Conservation (phyloP, 805 yeast species). For the Myxozyma neotropica region DNA sequence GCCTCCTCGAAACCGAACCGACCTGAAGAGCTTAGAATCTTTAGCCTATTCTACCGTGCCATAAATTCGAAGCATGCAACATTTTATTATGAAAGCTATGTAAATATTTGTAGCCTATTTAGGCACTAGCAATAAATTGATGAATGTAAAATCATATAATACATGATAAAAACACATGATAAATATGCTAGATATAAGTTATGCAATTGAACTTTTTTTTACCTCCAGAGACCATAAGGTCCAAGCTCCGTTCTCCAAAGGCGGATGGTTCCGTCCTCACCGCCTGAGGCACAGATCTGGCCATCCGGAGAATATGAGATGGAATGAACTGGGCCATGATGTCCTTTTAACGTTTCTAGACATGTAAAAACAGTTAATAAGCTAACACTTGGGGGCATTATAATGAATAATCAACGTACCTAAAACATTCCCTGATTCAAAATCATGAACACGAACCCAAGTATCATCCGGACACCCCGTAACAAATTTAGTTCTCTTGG, state of each 20-base stretch:
- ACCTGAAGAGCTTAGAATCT: no score
- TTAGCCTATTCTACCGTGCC: not conserved
- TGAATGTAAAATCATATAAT: no score
- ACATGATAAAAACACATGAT: not conserved
- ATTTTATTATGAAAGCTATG: not conserved
- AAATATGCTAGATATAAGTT: not conserved
- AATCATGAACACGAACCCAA: constrained; percentile 41
- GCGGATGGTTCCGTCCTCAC: constrained; percentile 38
- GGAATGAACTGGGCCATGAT: constrained; percentile 38
- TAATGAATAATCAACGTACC: constrained; percentile 1
- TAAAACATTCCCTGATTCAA: constrained; percentile 14
- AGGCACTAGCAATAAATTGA: no score
- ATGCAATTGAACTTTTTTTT: no score
- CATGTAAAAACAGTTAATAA: not conserved
- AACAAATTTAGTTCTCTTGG: constrained; percentile 31
- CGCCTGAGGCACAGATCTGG: constrained; percentile 35
- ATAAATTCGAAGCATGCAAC: not conserved
- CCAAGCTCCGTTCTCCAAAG: constrained; percentile 36
- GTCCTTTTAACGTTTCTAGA: constrained; percentile 34
- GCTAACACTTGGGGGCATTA: not conserved
- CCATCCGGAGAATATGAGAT: constrained; percentile 37
- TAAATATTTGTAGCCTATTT: not conserved
- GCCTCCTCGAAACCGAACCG: no score
- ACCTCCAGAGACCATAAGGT: constrained; percentile 42
- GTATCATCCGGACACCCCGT: constrained; percentile 41